Conservation (phyloP, 768 basidiomycete species). For the Macrocybe gigantea region DNA sequence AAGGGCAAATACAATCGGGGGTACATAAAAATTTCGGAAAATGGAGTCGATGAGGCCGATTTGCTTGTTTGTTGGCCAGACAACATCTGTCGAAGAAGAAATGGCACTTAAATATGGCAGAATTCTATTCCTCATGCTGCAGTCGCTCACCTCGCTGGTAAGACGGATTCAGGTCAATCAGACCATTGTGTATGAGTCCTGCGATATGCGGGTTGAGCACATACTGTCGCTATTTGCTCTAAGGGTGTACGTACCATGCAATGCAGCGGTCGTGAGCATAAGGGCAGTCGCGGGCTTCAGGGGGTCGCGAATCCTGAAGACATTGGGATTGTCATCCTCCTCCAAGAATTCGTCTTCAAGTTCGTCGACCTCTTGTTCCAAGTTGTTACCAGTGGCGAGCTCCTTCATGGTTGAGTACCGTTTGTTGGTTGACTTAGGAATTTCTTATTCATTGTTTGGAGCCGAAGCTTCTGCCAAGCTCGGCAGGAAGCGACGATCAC, state of each 20-base stretch:
- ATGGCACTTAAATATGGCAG: neutral
- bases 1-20: slow-evolving; percentile 73
- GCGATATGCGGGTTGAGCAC: neutral
- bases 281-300: slow-evolving; percentile 33
- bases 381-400: slow-evolving; percentile 1
- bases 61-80: slow-evolving; percentile 71
- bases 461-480: slow-evolving; percentile 3
- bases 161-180: slow-evolving; percentile 62
- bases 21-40: slow-evolving; percentile 73
- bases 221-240: neutral
- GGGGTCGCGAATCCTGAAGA: slow-evolving; percentile 37
- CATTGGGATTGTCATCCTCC: slow-evolving; percentile 29
- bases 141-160: slow-evolving; percentile 61
- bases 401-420: slow-evolving; percentile 5
- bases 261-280: slow-evolving; percentile 35
- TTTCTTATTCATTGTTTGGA: slow-evolving; percentile 1
- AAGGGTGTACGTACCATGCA: slow-evolving; percentile 37
- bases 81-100: slow-evolving; percentile 50
- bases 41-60: slow-evolving; percentile 71
- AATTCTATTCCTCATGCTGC: neutral
- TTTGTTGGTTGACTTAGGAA: no score
- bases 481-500: no score
- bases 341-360: slow-evolving; percentile 40
- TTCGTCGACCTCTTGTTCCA: slow-evolving; percentile 40
- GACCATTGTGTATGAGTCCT: slow-evolving; percentile 66